A percentile compares a stretch with the other conserved stretches of the same genome.
Evolutionary conservation across 805 yeast species (phyloP).

Genomic region (Metschnikowia hibisci): DNA sequence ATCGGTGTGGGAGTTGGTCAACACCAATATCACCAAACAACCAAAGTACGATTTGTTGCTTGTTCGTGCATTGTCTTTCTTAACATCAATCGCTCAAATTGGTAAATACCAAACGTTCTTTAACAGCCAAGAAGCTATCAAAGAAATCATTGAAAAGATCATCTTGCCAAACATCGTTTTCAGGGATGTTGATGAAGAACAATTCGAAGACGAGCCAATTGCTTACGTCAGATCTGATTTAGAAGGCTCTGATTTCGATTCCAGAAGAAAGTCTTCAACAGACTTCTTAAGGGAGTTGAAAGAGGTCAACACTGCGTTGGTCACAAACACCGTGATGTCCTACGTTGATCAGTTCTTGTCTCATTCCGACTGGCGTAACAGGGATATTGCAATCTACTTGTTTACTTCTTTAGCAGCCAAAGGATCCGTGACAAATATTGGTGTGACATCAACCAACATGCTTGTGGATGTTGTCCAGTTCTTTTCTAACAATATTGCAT

Average conservation of each 20-base stretch:
- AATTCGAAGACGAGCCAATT: slow-evolving; percentile 95
- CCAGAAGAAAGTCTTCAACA: slow-evolving; percentile 89
- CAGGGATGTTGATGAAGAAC: slow-evolving; percentile 85
- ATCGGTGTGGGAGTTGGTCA: slow-evolving; percentile 73
- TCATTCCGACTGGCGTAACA: slow-evolving; percentile 68
- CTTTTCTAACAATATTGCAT: slow-evolving; percentile 75
- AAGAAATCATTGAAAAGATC: slow-evolving; percentile 75
- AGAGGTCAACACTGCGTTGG: slow-evolving; percentile 66
- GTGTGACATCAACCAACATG: slow-evolving; percentile 82
- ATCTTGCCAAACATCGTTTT: slow-evolving; percentile 84
- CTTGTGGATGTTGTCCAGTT: slow-evolving; percentile 83
- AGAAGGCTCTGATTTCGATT: slow-evolving; percentile 92
- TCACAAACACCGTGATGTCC: slow-evolving; percentile 69
- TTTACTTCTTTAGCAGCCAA: slow-evolving; percentile 89
- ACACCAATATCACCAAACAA: slow-evolving; percentile 54
- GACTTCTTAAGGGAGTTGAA: slow-evolving; percentile 86
- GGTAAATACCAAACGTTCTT: slow-evolving; percentile 59
- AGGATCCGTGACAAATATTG: slow-evolving; percentile 81
- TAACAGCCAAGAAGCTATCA: slow-evolving; percentile 50
- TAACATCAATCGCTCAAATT: slow-evolving; percentile 75
- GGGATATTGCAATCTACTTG: slow-evolving; percentile 81
- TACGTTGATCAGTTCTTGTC: slow-evolving; percentile 67
- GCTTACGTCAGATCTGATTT: slow-evolving; percentile 88
- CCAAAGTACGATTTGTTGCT: slow-evolving; percentile 82
- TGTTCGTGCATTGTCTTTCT: slow-evolving; percentile 72